phyloP scores from a whole-genome alignment of 257 asterid species.

The Leonotis leonurus region DNA sequence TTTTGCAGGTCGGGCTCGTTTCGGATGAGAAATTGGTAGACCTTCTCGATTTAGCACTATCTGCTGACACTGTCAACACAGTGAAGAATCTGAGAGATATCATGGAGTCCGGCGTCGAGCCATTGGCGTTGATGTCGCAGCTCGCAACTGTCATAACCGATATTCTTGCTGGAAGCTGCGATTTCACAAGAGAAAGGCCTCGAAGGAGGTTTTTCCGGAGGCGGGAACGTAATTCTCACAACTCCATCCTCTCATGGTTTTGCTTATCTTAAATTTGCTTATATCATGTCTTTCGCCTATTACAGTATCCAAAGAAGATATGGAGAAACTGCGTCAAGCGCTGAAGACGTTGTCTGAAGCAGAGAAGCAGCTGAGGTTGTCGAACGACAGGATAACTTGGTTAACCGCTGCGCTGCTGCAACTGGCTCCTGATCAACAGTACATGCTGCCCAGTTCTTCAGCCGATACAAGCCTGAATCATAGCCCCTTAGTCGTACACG shows the following conservation, averaged over 20 bases:
- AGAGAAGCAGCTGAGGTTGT: conserved; percentile 90
- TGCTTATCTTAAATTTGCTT: not conserved
- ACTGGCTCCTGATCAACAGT: conserved; percentile 93
- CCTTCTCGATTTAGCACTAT: conserved; percentile 89
- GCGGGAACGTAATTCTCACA: conserved; percentile 51
- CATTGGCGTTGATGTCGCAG: conserved; percentile 94
- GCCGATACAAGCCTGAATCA: conserved; percentile 61
- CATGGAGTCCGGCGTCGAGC: conserved; percentile 95
- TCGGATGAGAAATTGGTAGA: conserved; percentile 91
- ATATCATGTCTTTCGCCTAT: not conserved
- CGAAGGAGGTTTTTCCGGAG: conserved; percentile 73
- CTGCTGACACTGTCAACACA: conserved; percentile 92
- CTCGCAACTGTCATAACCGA: conserved; percentile 95
- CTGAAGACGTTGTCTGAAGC: conserved; percentile 91
- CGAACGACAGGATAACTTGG: conserved; percentile 88
- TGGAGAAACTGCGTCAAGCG: conserved; percentile 93
- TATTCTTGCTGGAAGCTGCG: conserved; percentile 89
- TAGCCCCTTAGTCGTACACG: conserved; percentile 44
- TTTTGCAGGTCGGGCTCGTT: conserved; percentile 77
- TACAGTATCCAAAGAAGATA: conserved; percentile 77
- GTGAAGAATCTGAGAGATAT: conserved; percentile 91
- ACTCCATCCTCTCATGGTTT: not conserved
- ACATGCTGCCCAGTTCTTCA: conserved; percentile 61
- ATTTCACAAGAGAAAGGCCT: conserved; percentile 56
- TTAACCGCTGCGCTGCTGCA: conserved; percentile 92